Base-by-base conservation (phyloP, 225 moss, liverwort and hornwort species). In the Physcomitrium patens region DNA sequence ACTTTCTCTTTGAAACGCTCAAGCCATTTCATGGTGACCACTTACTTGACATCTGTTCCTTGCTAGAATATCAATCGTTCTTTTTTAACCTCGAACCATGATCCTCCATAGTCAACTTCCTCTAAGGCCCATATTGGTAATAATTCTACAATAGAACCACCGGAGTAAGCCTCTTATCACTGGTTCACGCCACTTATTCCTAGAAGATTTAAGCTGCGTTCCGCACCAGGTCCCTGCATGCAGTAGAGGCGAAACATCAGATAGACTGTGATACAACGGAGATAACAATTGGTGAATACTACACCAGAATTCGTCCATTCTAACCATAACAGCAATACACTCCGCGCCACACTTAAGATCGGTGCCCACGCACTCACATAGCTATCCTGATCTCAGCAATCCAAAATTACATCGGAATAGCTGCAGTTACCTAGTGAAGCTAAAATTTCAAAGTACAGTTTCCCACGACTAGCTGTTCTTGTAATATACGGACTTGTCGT, bases 1-100 rank as follows among this genome's bases (percentile, higher is more conserved):
- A 81, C 77, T 81, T 77, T 73, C 77, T 77, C 81, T 68, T 81
- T 77, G 66, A 81, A 81, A 67, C 73, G 77, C 77, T 81, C 77
- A 77, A 81, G 68, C 77, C 77, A 73, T 81, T 81, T 81, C 77
- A 81, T 81, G 77, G 60, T 71, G 80, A 71, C 80, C 65, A 71
- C 75, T 76, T 71, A 58, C 71, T 80, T 76, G 76, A 76, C 76
- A 80, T 80, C 80, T 71, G 76, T 66, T 65, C 66, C 60, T 71
- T 76, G 60, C 66, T 70, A 67, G 50, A 53, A 43, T 27, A 60
- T 24, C 73, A 79, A 43, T 18, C 51, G 50, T 52, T 12, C 31
- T 60, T 26, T 55, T 37, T 37, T 4, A 37, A 12, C 66, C 28
- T 66, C 56, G 42, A 49, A 59, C 12, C 65, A 72, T 24, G 51